Conservation (phyloP, 106 monocot genomes). For the Cymbidium sinense region DNA sequence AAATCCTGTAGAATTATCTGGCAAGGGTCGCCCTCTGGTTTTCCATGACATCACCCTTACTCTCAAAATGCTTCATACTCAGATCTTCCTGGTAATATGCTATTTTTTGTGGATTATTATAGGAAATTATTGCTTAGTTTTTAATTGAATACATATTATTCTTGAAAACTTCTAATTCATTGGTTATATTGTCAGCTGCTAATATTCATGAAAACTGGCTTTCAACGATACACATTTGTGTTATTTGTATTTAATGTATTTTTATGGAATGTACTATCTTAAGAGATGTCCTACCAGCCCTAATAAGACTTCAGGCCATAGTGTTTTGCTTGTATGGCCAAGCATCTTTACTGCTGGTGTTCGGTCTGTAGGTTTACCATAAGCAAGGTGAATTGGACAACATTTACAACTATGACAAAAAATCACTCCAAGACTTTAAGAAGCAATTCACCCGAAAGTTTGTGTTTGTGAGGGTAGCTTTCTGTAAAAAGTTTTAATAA, state of each 20-base stretch:
- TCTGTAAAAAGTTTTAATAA: too few relatives aligned
- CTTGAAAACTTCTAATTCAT: neutral
- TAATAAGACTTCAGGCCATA: neutral
- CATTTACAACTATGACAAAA: too few relatives aligned
- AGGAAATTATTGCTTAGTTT: neutral
- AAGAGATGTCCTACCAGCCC: neutral
- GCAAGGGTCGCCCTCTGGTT: slow-evolving; percentile 77
- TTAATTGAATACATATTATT: neutral
- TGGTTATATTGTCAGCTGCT: neutral
- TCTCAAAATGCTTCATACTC: slow-evolving; percentile 67
- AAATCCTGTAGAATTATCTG: slow-evolving; percentile 82
- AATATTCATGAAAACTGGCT: neutral
- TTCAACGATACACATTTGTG: neutral
- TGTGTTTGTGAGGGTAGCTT: too few relatives aligned
- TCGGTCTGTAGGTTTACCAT: too few relatives aligned
- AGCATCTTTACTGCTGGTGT: too few relatives aligned
- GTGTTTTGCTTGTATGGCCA: too few relatives aligned
- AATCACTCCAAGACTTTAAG: too few relatives aligned
- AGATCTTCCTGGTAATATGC: slow-evolving; percentile 72
- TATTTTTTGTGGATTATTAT: neutral
- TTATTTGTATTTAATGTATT: neutral
- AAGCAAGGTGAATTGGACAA: too few relatives aligned
- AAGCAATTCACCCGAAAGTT: too few relatives aligned
- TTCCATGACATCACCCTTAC: slow-evolving; percentile 76
- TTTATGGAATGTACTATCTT: neutral